Base-by-base conservation (phyloP, 768 basidiomycete species). In the Neoboletus magnificus region DNA sequence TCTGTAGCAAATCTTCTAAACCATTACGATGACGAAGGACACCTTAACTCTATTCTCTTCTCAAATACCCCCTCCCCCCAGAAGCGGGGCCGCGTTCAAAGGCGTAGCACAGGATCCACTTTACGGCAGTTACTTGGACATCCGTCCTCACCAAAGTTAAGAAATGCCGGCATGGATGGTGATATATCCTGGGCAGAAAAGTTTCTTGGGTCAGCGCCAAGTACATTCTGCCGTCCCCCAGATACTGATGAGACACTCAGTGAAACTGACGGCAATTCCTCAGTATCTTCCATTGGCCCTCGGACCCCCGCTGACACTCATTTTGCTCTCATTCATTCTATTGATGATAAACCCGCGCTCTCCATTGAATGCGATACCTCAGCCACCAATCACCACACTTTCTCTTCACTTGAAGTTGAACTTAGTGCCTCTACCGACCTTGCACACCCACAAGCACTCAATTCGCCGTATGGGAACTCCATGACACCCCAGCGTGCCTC, bases 161-260 rank as follows among this genome's bases (percentile, higher is more conserved):
- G 60, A 27, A 72, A 75, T 52, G 65, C 69, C n/a, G 76, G 75
- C 58, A 71, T 65, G 1, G 87, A 89, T 66, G 84, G 88, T 8
- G 89, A 91, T 61, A 89, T 92, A 51, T 91, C 89, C 2, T 92
- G 89, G 89, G 89, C 89, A 13, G 89, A 92, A 72, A 79, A 81
- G 41, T 85, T 82, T 69, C 74, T 91, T 50, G 80, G 78, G 89
- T 90, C 61, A 54, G 83, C 64, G 0, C 7, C 15, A 27, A 29
- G 35, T 39, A 13, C 8, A 15, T 43, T 36, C 16, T 40, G 36
- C 37, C 32, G 10, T 25, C n/a, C 42, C n/a, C 25, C 33, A 45
- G 22, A 41, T 33, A 20, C 58, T 69, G 33, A 70, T 36, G 11
- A 39, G 30, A 18, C 22, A 44, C 43, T 39, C 56, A 83, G 81